Base-by-base conservation (phyloP, 1,139 yeast genomes). In the Kluyveromyces sp. region DNA sequence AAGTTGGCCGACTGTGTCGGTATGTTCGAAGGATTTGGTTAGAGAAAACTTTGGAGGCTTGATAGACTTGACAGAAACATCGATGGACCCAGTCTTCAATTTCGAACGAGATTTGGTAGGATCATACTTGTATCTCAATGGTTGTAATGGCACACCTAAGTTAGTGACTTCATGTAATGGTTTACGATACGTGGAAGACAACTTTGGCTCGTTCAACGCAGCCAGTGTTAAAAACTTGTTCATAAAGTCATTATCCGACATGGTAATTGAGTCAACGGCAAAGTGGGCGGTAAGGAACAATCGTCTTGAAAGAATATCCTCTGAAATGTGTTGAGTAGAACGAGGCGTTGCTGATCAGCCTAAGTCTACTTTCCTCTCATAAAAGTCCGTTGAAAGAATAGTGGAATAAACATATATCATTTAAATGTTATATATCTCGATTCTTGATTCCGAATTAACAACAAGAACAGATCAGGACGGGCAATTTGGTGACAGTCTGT, bases 21-120 rank as follows among this genome's bases (percentile, higher is more conserved):
- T 56, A 1, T 63, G 46, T 17, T 51, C 44, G 6, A 64, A 53
- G 7, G 52, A 50, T 3, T 65, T 45, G 11, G 57, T 51, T 3
- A 58, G 41, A 13, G 56, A 54, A 49, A 73, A 71, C 48, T 69
- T 72, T 13, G 78, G 78, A 16, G 71, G 63, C 49, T 71, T 70
- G 19, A 74, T 61, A 28, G 75, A 71, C 52, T 72, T 73, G 52
- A 73, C 60, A 3, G 61, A 56, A 29, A 70, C 37, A 25, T 49
- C 48, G 12, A 60, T 42, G 20, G 33, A 40, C 18, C 30, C 29
- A 3, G 40, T 34, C 15, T 48, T 40, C 11, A 41, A 38, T 17
- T 26, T 16, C 15, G 42, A 38, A 30, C 51, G 45, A 6, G 46
- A 49, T 20, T 50, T 55, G 29, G 20, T 19, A 18, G 41, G 41